Percentiles rank a stretch among this genome's conserved stretches.
phyloP scores from a whole-genome alignment of 352 stramenopile genomes.

The Pythium brachiatum region DNA sequence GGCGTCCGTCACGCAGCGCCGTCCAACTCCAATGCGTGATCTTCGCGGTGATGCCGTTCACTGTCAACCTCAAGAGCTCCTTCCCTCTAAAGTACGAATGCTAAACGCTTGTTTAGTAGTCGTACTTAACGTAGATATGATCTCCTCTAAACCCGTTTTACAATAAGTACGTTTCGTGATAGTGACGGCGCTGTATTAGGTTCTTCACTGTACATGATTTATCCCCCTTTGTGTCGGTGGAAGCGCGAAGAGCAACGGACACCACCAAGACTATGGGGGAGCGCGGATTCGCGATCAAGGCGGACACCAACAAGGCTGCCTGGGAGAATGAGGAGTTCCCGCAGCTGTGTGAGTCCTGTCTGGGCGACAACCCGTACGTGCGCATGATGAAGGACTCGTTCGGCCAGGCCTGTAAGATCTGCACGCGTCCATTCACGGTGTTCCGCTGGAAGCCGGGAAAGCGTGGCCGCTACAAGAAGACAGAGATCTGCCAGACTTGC shows the following conservation, averaged over 20 bases:
- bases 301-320: constrained; percentile 78
- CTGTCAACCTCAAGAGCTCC: background rate
- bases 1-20: background rate
- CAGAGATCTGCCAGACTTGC: constrained; percentile 97
- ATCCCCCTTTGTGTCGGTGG: background rate
- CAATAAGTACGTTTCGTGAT: background rate
- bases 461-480: constrained; percentile 97
- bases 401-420: constrained; percentile 98
- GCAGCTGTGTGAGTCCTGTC: constrained; percentile 97
- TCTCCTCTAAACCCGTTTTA: background rate
- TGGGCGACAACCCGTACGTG: constrained; percentile 99
- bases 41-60: background rate
- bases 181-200: background rate
- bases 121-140: background rate
- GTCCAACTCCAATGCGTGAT: background rate
- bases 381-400: constrained; percentile 98
- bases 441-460: constrained; percentile 98
- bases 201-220: background rate
- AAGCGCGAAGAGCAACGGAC: constrained; percentile 15
- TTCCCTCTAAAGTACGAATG: constrained; percentile 11
- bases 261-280: constrained; percentile 53
- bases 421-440: constrained; percentile 96
- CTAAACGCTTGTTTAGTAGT: background rate
- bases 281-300: constrained; percentile 87
- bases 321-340: constrained; percentile 97